Conservation (phyloP, 2,329 filamentous ascomycete species). For the Biscogniauxia marginata region DNA sequence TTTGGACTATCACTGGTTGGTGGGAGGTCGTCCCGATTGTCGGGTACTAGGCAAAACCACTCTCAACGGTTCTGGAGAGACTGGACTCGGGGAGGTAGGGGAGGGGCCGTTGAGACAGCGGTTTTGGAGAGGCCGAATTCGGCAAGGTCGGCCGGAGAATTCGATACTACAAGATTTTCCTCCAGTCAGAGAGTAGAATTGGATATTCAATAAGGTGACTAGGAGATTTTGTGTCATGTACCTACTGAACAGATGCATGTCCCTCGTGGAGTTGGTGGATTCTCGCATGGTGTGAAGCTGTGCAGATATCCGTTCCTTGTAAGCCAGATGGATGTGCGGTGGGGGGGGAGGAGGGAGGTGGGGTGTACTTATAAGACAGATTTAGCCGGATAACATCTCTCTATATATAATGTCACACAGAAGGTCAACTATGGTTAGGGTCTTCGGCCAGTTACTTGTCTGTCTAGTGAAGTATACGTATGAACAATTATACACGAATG, state of each 20-base stretch:
- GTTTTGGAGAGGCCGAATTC: not conserved
- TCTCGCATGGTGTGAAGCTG: not conserved
- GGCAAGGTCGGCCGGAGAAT: slow-evolving; percentile 14
- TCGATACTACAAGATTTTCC: slow-evolving; percentile 18
- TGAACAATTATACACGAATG: too few species aligned
- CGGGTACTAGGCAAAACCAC: too few species aligned
- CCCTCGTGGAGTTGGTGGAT: not conserved
- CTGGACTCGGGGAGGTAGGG: not conserved
- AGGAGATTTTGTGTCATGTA: slow-evolving; percentile 3
- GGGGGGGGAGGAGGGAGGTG: too few species aligned
- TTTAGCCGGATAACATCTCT: slow-evolving; percentile 1
- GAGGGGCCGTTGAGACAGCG: slow-evolving; percentile 9
- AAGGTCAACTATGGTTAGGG: too few species aligned
- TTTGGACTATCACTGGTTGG: too few species aligned
- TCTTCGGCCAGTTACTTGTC: too few species aligned
- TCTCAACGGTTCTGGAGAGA: too few species aligned
- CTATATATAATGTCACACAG: not conserved
- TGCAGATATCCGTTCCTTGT: not conserved
- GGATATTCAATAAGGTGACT: slow-evolving; percentile 10
- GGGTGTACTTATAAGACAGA: not conserved
- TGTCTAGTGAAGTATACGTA: too few species aligned
- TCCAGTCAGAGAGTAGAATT: slow-evolving; percentile 15
- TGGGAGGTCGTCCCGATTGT: too few species aligned
- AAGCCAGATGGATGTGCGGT: not conserved
- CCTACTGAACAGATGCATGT: slow-evolving; percentile 12